Evolutionary conservation across 106 monocot genomes (phyloP), one percentile per base, ranked within the genome.

Genomic region (Acorus calamus): DNA sequence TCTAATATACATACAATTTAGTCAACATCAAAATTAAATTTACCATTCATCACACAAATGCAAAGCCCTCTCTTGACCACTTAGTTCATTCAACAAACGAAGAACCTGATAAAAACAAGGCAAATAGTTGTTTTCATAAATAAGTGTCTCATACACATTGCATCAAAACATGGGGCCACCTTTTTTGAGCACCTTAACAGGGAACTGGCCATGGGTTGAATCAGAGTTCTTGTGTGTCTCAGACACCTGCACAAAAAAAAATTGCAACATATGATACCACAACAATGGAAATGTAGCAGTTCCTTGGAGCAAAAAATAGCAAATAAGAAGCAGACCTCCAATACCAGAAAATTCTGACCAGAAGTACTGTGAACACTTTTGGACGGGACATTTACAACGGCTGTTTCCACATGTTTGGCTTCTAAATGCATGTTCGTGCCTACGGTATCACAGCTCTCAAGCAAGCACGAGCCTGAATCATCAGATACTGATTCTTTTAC

Each of bases 11-110:
- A 28, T 10, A 10, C 14, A 74, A 47, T 3, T 49, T 7, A 4
- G 48, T 52, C 14, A 9, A 28, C 44, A 3, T 11, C 11, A 48
- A 44, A 66, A 5, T 3, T 56, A 45, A 48, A 67, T 88, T 67
- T 54, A 98, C 98, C 98, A 98, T 60, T 98, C 92, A 78, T 98
- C 92, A 59, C 55, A 83, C 52, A 98, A 75, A 78, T 88, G 66
- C 72, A 92, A 66, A 51, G 59, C 57, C 62, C 73, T 69, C 69
- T 98, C 98, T 67, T 81, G 69, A 14, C 88, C 85, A 64, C 62
- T 71, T 64, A 60, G 69, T 57, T 98, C 98, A 71, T 92, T 77
- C 53, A 98, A 77, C 55, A 98, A 70, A 28, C 92, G 98, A 45
- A 98, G 83, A 65, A 98, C 73, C 94, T 94, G 28, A 28, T 28